Conservation (phyloP, 352 stramenopile species). For the Phytophthora chlamydospora region DNA sequence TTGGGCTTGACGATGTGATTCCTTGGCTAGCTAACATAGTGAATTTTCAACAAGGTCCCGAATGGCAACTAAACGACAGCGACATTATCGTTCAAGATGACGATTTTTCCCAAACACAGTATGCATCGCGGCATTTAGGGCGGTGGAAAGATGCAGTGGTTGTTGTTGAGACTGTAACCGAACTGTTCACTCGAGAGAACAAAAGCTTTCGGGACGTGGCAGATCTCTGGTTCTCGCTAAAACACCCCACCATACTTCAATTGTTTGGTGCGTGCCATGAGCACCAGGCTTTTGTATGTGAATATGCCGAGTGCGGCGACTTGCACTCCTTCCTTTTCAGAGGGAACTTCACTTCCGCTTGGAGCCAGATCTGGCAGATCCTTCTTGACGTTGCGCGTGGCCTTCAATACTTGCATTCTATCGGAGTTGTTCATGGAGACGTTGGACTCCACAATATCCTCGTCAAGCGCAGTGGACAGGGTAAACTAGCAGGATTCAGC, state of each 20-base stretch:
- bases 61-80: not conserved
- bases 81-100: not conserved
- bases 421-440: conserved; percentile 6
- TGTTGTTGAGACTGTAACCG: not conserved
- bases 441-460: conserved; percentile 8
- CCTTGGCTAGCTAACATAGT: not conserved
- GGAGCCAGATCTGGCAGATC: not conserved
- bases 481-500: conserved; percentile 4
- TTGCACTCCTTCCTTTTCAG: not conserved
- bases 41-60: not conserved
- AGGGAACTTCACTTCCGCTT: not conserved
- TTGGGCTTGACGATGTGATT: not conserved
- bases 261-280: conserved; percentile 7
- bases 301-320: conserved; percentile 5
- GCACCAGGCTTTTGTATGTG: not conserved
- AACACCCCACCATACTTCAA: conserved; percentile 4
- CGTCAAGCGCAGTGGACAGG: not conserved
- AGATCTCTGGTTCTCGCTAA: conserved; percentile 11
- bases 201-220: conserved; percentile 3
- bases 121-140: not conserved
- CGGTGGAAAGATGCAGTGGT: conserved; percentile 9
- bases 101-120: not conserved
- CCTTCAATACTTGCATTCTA: conserved; percentile 9
- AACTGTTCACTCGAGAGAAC: not conserved
- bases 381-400: conserved; percentile 2